Evolutionary conservation across 768 basidiomycete genomes (phyloP), one percentile per base, ranked within the genome.

Genomic region (Pleurotus salmoneostramineus): DNA sequence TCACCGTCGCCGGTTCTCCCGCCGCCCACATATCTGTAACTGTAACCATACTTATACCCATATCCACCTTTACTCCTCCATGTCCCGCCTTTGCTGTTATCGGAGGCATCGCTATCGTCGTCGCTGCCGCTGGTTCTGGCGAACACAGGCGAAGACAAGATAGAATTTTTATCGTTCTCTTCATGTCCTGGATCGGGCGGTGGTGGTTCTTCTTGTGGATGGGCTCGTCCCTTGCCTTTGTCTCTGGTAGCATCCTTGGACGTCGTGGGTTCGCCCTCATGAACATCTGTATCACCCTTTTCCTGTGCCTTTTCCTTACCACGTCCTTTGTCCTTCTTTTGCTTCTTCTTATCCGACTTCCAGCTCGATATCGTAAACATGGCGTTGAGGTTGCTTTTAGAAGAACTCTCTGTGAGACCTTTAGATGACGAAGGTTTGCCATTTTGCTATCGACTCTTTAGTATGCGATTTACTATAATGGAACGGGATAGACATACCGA

Each of bases 301-400:
- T 31, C 52, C 17, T 27, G 21, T 27, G 21, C 21, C 21, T 49
- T 5, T 62, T 47, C 56, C 46, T 60, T 57, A 33, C 58, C 56
- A 36, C 59, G 55, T 33, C 59, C 60, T 60, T 52, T 65, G 42
- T 47, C 62, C 59, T 56, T 59, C 61, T 68, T 62, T 58, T 63
- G 66, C 58, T 49, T 44, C 45, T 63, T 66, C 50, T 63, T 61
- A 34, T 55, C 46, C 60, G 42, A 14, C 32, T 44, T 56, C 56
- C 43, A 56, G 21, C 37, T 31, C 6, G 56, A 46, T 45, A 56
- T 48, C 5, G 56, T 56, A 12, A 56, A 56, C 56, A 56, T 56
- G n/a, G 4, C 47, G 56, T 56, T 56, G 3, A 56, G 56, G 31
- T 56, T 56, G 40, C 31, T 46, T 32, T 56, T 56, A 8, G 56